phyloP scores from a whole-genome alignment of 2,329 filamentous ascomycete genomes.

The Diaporthe vaccinii region DNA sequence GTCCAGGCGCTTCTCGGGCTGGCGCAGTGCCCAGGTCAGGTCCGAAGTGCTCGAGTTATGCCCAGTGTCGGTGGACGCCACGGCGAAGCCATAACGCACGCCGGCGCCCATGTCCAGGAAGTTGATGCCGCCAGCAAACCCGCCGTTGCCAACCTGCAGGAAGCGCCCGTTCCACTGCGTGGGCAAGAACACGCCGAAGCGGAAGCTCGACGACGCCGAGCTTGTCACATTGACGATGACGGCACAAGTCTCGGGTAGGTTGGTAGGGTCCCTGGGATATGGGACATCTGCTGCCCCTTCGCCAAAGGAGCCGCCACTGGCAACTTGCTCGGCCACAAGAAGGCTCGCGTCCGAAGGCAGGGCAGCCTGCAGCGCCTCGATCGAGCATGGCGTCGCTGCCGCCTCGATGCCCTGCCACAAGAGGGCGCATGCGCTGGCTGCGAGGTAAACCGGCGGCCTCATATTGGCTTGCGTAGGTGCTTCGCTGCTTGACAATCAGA shows the following conservation, averaged over 20 bases:
- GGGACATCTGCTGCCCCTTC: slow-evolving; percentile 52
- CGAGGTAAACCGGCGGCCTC: not conserved
- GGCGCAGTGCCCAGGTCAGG: slow-evolving; percentile 55
- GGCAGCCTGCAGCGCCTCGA: slow-evolving; percentile 43
- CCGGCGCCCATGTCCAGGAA: slow-evolving; percentile 49
- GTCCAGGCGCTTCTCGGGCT: slow-evolving; percentile 53
- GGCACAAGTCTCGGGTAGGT: slow-evolving; percentile 55
- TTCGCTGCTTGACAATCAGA: not conserved
- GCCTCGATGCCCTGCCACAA: not conserved
- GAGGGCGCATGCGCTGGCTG: slow-evolving; percentile 3
- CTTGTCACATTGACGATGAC: slow-evolving; percentile 52
- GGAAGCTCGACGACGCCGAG: slow-evolving; percentile 51
- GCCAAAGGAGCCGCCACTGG: slow-evolving; percentile 52
- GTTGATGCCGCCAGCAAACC: slow-evolving; percentile 53
- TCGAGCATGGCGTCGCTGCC: slow-evolving; percentile 23
- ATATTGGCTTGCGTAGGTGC: not conserved
- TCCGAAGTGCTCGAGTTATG: slow-evolving; percentile 52
- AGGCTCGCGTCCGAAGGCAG: slow-evolving; percentile 48
- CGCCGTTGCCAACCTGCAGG: slow-evolving; percentile 55
- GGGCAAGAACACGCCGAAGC: slow-evolving; percentile 56
- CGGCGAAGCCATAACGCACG: slow-evolving; percentile 56
- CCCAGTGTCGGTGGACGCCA: slow-evolving; percentile 59
- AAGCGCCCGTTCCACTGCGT: slow-evolving; percentile 53
- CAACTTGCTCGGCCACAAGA: slow-evolving; percentile 48
- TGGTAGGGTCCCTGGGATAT: slow-evolving; percentile 53